Conservation (phyloP, 2,329 filamentous ascomycete genomes). For the Fusarium poae region DNA sequence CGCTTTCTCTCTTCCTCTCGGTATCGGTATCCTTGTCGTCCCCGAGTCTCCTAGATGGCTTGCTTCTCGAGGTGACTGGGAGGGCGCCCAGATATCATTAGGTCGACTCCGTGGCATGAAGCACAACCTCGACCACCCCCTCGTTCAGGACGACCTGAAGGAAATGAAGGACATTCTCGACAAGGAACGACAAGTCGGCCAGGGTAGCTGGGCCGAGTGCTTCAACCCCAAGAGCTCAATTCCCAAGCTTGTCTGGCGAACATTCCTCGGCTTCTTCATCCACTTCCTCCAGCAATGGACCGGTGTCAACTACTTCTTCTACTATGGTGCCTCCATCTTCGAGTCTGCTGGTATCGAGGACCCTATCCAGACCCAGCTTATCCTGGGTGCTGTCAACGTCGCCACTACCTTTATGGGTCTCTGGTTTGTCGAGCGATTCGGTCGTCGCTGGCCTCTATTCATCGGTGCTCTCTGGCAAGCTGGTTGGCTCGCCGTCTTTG, state of each 20-base stretch:
- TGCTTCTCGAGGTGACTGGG: constrained; percentile 61
- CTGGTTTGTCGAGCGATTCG: constrained; percentile 76
- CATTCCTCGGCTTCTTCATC: constrained; percentile 71
- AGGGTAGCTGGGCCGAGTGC: constrained; percentile 69
- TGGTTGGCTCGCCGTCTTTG: constrained; percentile 74
- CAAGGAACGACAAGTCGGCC: constrained; percentile 59
- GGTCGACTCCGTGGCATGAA: constrained; percentile 66
- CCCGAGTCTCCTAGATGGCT: constrained; percentile 71
- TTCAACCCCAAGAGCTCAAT: constrained; percentile 66
- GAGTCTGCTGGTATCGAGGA: constrained; percentile 74
- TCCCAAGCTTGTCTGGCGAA: constrained; percentile 73
- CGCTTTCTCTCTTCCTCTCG: constrained; percentile 65
- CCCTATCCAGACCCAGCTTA: constrained; percentile 75
- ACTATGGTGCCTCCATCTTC: constrained; percentile 78
- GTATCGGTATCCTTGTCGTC: constrained; percentile 64
- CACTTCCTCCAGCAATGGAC: constrained; percentile 78
- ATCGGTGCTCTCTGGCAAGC: constrained; percentile 77
- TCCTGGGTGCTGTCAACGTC: constrained; percentile 77
- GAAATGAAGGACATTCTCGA: constrained; percentile 65
- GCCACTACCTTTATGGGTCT: constrained; percentile 75
- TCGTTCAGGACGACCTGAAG: constrained; percentile 65
- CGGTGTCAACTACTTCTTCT: constrained; percentile 71
- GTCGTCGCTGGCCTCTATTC: constrained; percentile 76
- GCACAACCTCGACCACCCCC: constrained; percentile 58
- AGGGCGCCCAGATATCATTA: constrained; percentile 63